Conservation (phyloP, 108 stramenopile species). For the Pseudonitzschia delicatissima region DNA sequence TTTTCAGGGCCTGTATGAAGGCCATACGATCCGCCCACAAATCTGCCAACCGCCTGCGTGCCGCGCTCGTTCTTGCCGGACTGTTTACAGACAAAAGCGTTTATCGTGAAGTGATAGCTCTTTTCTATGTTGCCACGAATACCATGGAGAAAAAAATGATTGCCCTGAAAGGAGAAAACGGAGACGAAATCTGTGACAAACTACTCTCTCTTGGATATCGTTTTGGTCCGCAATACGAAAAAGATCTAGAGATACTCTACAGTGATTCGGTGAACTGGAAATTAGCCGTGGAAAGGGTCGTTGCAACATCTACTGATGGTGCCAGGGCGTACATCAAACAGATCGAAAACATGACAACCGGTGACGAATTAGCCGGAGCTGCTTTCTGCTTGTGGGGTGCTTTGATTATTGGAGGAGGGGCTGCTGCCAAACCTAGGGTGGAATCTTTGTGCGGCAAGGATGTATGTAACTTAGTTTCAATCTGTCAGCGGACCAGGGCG, state of each 20-base stretch:
- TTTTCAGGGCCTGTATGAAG: constrained; percentile 52
- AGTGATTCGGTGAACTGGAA: constrained; percentile 19
- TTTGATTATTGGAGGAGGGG: constrained; percentile 49
- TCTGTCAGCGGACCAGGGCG: constrained; percentile 37
- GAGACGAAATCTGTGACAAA: constrained; percentile 16
- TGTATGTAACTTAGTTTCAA: constrained; percentile 35
- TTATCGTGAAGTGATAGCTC: constrained; percentile 42
- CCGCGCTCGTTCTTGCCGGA: constrained; percentile 33
- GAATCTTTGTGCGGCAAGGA: constrained; percentile 36
- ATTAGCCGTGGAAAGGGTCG: background rate
- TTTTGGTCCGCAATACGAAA: constrained; percentile 35
- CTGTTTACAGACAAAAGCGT: constrained; percentile 36
- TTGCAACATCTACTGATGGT: background rate
- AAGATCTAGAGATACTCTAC: constrained; percentile 30
- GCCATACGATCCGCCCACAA: constrained; percentile 36
- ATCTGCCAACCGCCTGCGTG: constrained; percentile 33
- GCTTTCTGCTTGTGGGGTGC: constrained; percentile 49
- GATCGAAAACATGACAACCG: constrained; percentile 25
- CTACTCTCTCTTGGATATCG: constrained; percentile 28
- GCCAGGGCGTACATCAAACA: constrained; percentile 22
- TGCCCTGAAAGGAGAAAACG: constrained; percentile 10
- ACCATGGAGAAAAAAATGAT: constrained; percentile 31
- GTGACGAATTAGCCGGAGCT: constrained; percentile 39
- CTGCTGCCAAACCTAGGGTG: constrained; percentile 37
- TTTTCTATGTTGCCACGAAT: constrained; percentile 43